These are phyloP conservation scores for Chlorella sp. DNA, from an alignment of 139 green algal genomes.

Conservation along the genomic window DNA sequence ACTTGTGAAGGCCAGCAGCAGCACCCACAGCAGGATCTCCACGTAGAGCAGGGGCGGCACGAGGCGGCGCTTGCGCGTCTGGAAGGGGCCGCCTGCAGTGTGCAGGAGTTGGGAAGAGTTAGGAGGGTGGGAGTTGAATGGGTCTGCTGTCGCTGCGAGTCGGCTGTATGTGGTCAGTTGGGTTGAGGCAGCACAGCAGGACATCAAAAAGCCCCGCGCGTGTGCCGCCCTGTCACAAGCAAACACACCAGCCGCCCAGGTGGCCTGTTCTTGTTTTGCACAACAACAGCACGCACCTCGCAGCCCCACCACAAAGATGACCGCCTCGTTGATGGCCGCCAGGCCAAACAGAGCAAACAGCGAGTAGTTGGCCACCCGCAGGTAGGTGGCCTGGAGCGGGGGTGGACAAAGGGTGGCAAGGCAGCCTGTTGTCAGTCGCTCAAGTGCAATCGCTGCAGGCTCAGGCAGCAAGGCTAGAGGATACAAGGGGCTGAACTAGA, in stretches of 20 bases:
- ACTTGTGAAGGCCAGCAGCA: conserved; percentile 27
- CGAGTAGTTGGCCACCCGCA: conserved; percentile 10
- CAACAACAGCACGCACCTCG: conserved; percentile 5
- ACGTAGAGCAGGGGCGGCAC: conserved; percentile 19
- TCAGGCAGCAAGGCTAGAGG: too few relatives aligned
- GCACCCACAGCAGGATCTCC: conserved; percentile 5
- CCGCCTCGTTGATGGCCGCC: conserved; percentile 3
- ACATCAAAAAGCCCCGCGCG: too few relatives aligned
- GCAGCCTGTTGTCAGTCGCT: too few relatives aligned
- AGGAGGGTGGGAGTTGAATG: too few relatives aligned
- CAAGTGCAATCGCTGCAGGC: background rate
- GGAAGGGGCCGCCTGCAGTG: conserved; percentile 23
- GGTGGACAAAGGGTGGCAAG: background rate
- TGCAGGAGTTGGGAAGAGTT: too few relatives aligned
- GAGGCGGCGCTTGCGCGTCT: conserved; percentile 5
- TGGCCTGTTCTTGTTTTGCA: too few relatives aligned
- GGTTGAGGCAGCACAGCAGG: too few relatives aligned
- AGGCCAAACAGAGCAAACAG: conserved; percentile 9
- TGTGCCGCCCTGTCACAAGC: too few relatives aligned
- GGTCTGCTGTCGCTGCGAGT: too few relatives aligned
- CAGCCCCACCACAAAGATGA: background rate
- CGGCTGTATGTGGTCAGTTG: too few relatives aligned
- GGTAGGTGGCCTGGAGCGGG: background rate
- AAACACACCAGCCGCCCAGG: too few relatives aligned
- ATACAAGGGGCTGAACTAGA: too few relatives aligned